Conservation (phyloP, 768 basidiomycete genomes). For the Hypholoma fasciculare region DNA sequence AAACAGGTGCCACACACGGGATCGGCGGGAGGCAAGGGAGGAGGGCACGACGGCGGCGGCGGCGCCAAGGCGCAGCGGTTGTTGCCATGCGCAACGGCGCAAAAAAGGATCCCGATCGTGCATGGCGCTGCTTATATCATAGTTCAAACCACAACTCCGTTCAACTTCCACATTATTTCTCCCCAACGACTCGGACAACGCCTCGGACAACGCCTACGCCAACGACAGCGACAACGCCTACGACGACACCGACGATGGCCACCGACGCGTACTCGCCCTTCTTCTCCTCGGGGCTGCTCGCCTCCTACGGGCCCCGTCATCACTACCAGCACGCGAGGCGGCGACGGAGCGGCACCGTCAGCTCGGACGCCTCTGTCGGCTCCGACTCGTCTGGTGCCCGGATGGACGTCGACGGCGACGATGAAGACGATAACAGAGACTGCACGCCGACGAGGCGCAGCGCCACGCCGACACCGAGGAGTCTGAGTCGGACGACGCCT, state of each 20-base stretch:
- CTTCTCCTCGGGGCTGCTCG: conserved; percentile 71
- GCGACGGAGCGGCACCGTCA: conserved; percentile 15
- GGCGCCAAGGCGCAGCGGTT: too few species aligned
- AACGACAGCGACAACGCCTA: too few species aligned
- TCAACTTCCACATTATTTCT: too few species aligned
- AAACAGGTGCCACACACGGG: too few species aligned
- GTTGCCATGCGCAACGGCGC: too few species aligned
- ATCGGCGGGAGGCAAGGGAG: too few species aligned
- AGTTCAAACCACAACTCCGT: too few species aligned
- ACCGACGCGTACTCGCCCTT: conserved; percentile 58
- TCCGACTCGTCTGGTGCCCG: conserved; percentile 20
- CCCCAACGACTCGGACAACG: too few species aligned
- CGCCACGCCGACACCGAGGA: conserved; percentile 28
- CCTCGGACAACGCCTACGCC: too few species aligned
- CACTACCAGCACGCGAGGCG: not conserved
- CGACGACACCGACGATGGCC: not conserved
- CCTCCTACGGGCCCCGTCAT: conserved; percentile 32
- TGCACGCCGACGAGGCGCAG: conserved; percentile 20
- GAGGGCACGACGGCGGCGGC: too few species aligned
- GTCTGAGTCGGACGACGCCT: conserved; percentile 3
- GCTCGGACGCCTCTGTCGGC: conserved; percentile 19
- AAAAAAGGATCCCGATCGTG: too few species aligned
- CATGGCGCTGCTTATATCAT: too few species aligned
- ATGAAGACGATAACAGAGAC: not conserved
- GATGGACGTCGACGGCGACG: conserved; percentile 18